Percentiles rank a stretch among this genome's conserved stretches.
Conservation (phyloP, 225 moss, liverwort and hornwort species). For the Neckera pumila region DNA sequence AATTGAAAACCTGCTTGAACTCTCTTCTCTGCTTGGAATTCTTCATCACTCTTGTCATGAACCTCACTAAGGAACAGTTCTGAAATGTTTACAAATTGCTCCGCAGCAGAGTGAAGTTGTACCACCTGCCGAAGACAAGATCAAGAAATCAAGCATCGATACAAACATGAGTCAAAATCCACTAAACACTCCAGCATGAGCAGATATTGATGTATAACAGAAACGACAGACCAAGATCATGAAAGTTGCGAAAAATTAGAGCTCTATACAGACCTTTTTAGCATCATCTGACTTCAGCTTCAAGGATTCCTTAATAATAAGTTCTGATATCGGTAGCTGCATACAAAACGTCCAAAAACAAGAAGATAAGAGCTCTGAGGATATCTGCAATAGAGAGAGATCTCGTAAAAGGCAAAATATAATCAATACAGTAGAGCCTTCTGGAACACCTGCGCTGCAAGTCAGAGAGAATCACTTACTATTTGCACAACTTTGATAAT, state of each 20-base stretch:
- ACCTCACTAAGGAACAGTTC: slow-evolving; percentile 3
- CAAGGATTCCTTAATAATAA: slow-evolving; percentile 58
- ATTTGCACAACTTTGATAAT: neutral
- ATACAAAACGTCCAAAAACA: neutral
- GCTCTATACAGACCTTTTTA: slow-evolving; percentile 34
- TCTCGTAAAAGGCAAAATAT: neutral
- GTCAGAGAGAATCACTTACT: neutral
- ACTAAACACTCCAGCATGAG: neutral
- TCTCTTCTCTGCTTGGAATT: slow-evolving; percentile 7
- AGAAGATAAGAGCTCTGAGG: neutral
- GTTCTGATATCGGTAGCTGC: slow-evolving; percentile 55
- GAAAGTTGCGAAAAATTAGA: neutral
- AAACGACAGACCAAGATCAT: neutral
- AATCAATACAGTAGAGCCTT: neutral
- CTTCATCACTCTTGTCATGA: neutral
- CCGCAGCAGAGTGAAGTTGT: slow-evolving; percentile 26
- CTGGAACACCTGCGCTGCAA: neutral
- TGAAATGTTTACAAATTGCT: slow-evolving; percentile 16
- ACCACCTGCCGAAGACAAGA: slow-evolving; percentile 11
- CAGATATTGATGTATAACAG: neutral
- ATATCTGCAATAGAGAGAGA: neutral
- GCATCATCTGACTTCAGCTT: slow-evolving; percentile 79
- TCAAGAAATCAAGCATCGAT: neutral
- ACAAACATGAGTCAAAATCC: neutral
- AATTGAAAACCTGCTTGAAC: slow-evolving; percentile 21